phyloP scores from a whole-genome alignment of 2,329 filamentous ascomycete genomes.

The Diaporthe citriasiana region DNA sequence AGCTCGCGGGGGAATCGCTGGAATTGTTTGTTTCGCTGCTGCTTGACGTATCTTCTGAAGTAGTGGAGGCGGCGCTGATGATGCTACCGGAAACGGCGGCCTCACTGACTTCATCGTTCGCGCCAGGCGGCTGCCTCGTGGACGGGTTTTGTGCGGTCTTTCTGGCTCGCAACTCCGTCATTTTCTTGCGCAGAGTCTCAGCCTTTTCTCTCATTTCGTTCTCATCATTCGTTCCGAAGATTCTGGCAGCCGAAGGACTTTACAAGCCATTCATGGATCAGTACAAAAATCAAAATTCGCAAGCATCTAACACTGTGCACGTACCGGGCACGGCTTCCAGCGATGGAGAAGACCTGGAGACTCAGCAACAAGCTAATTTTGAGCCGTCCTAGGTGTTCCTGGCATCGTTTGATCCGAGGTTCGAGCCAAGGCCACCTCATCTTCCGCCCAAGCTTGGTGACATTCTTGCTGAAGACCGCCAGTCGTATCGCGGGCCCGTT shows the following conservation, averaged over 20 bases:
- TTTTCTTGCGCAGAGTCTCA: neutral
- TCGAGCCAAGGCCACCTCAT: conserved; percentile 21
- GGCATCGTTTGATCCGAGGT: conserved; percentile 2
- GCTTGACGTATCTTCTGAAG: neutral
- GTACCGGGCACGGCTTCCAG: neutral
- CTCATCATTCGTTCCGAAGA: neutral
- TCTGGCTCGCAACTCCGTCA: neutral
- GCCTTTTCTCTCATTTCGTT: neutral
- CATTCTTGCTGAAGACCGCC: neutral
- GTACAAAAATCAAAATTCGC: neutral
- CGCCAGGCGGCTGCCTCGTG: neutral
- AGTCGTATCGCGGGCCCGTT: neutral
- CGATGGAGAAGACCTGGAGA: neutral
- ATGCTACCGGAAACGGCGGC: no score
- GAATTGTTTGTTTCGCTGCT: accelerated
- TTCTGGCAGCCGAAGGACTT: neutral
- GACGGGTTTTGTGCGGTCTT: neutral
- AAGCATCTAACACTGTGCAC: neutral
- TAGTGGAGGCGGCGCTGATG: neutral
- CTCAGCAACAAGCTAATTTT: neutral
- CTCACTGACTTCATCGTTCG: neutral
- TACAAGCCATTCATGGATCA: neutral
- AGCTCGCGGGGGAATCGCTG: neutral
- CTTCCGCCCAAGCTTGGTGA: neutral
- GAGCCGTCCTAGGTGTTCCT: neutral